Evolutionary conservation across 116 monocot species (phyloP).

Genomic region (Zostera marina): DNA sequence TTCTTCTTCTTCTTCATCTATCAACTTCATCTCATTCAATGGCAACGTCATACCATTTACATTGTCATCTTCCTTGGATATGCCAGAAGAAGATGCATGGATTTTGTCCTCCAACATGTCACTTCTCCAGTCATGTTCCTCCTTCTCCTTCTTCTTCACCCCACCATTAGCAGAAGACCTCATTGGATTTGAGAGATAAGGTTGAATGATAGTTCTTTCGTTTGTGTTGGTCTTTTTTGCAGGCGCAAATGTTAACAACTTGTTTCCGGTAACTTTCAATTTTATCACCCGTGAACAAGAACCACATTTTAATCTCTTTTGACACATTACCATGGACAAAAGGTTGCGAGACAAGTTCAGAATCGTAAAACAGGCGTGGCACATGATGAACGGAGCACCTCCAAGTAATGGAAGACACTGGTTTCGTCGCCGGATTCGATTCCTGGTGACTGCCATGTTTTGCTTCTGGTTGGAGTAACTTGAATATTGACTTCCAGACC

Average conservation of each 20-base stretch:
- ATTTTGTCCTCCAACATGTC: too few relatives aligned
- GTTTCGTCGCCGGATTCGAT: slow-evolving; percentile 5
- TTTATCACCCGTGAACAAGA: slow-evolving; percentile 61
- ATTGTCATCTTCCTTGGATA: too few relatives aligned
- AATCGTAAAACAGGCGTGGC: slow-evolving; percentile 64
- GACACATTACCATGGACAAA: slow-evolving; percentile 17
- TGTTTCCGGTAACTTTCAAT: slow-evolving; percentile 40
- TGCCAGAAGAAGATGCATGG: too few relatives aligned
- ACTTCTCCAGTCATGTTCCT: too few relatives aligned
- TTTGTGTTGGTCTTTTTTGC: not conserved
- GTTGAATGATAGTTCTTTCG: too few relatives aligned
- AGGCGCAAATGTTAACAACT: slow-evolving; percentile 12
- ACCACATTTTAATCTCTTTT: slow-evolving; percentile 47
- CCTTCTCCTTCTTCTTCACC: too few relatives aligned
- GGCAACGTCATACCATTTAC: not conserved
- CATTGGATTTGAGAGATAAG: too few relatives aligned
- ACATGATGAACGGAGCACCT: slow-evolving; percentile 68
- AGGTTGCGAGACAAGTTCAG: slow-evolving; percentile 39
- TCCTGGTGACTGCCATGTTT: slow-evolving; percentile 9
- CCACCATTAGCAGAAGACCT: too few relatives aligned
- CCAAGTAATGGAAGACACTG: slow-evolving; percentile 53
- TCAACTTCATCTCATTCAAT: not conserved
- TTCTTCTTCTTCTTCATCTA: slow-evolving; percentile 19
- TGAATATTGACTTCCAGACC: slow-evolving; percentile 5
- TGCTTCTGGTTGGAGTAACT: not conserved